These are phyloP conservation scores for Zoysia japonica DNA, from an alignment of 176 grass and related monocot species.

Conservation along the genomic window DNA sequence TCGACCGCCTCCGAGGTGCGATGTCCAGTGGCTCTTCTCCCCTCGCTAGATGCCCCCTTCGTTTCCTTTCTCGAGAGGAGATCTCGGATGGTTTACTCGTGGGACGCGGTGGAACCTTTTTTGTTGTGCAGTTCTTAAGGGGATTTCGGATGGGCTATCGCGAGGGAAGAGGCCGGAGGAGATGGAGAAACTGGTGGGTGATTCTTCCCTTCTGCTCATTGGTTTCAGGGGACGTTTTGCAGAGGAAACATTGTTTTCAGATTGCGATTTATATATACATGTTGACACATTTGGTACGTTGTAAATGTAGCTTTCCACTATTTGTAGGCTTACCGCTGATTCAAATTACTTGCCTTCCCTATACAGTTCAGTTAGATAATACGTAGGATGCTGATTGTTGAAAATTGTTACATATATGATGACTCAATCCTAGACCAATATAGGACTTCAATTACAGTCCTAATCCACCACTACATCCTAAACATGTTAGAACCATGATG, in stretches of 20 bases:
- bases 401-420: too few species aligned
- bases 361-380: not conserved
- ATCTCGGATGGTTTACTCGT: not conserved
- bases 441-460: too few species aligned
- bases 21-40: not conserved
- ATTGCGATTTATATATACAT: not conserved
- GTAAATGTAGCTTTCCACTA: not conserved
- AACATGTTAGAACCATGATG: too few species aligned
- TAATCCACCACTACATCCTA: too few species aligned
- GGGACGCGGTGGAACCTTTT: not conserved
- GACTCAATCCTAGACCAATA: too few species aligned
- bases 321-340: not conserved
- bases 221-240: not conserved
- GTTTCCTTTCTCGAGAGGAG: not conserved
- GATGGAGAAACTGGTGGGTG: constrained; percentile 85
- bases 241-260: not conserved
- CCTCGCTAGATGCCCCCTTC: not conserved
- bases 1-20: constrained; percentile 88
- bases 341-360: not conserved
- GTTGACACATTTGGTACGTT: not conserved
- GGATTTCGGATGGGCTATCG: constrained; percentile 82
- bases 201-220: not conserved
- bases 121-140: constrained; percentile 73
- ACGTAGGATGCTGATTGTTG: too few species aligned
- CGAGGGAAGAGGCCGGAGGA: constrained; percentile 83